Evolutionary conservation across 768 basidiomycete genomes (phyloP).

Genomic region (Tulasnella sp.): DNA sequence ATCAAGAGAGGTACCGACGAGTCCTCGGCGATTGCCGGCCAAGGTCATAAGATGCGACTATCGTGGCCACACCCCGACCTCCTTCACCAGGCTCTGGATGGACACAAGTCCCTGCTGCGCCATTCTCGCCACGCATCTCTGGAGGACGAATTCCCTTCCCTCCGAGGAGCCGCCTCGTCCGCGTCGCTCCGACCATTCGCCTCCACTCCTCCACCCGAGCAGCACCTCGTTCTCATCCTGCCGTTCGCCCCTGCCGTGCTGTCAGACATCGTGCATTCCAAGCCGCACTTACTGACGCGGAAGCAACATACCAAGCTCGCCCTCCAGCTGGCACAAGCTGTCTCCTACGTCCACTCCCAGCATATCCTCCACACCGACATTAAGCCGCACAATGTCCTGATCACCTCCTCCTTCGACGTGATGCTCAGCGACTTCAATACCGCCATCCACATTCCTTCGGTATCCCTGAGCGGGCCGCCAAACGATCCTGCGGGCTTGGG

Average conservation of each 20-base stretch:
- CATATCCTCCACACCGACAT: constrained; percentile 50
- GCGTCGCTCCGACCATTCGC: neutral
- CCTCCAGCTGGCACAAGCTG: constrained; percentile 42
- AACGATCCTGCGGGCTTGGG: constrained; percentile 48
- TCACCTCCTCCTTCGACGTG: constrained; percentile 40
- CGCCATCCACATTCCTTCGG: constrained; percentile 44
- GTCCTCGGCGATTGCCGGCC: constrained; percentile 6
- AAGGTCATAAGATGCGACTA: constrained; percentile 23
- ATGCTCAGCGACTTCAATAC: constrained; percentile 50
- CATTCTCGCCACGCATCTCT: constrained; percentile 31
- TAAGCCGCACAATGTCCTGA: constrained; percentile 48
- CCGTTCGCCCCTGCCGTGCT: constrained; percentile 39
- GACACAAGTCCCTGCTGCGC: constrained; percentile 22
- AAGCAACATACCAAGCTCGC: constrained; percentile 43
- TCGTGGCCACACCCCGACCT: constrained; percentile 13
- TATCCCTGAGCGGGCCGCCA: constrained; percentile 34
- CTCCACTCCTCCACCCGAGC: neutral
- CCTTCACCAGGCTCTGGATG: constrained; percentile 23
- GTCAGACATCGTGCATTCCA: constrained; percentile 36
- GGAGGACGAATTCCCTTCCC: neutral
- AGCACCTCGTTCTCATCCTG: constrained; percentile 38
- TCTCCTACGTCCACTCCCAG: constrained; percentile 45
- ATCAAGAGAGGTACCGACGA: constrained; percentile 23
- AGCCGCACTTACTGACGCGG: constrained; percentile 37
- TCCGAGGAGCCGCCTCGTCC: neutral